Conservation (phyloP, 192 early-diverging fungal species). For the Podila epigama region DNA sequence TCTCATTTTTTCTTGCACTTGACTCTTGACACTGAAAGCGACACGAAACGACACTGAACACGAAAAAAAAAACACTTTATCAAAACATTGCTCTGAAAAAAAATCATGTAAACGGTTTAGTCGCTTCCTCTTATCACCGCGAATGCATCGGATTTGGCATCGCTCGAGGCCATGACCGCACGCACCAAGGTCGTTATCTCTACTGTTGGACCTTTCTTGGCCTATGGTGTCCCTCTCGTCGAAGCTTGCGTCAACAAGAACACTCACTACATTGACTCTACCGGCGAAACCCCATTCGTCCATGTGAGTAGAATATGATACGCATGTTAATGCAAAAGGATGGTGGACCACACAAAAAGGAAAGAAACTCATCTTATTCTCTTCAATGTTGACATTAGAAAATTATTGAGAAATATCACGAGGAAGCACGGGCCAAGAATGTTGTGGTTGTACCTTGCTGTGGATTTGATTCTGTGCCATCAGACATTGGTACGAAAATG, state of each 20-base stretch:
- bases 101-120: conserved; percentile 10
- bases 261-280: conserved; percentile 91
- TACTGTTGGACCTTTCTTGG: conserved; percentile 81
- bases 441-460: conserved; percentile 82
- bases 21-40: too few relatives aligned
- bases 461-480: conserved; percentile 93
- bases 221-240: conserved; percentile 76
- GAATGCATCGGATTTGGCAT: conserved; percentile 64
- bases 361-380: neutral
- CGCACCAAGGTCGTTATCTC: conserved; percentile 79
- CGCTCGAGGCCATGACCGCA: conserved; percentile 66
- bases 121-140: conserved; percentile 72
- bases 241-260: conserved; percentile 68
- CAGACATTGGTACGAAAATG: conserved; percentile 84
- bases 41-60: neutral
- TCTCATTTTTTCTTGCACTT: too few relatives aligned
- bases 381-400: conserved; percentile 63
- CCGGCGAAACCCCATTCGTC: conserved; percentile 73
- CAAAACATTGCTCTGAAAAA: neutral
- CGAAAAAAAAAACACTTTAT: neutral
- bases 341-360: too few relatives aligned
- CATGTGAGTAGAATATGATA: conserved; percentile 8
- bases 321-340: too few relatives aligned
- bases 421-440: conserved; percentile 66
- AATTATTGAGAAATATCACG: conserved; percentile 73